Evolutionary conservation across 805 yeast genomes (phyloP).

Genomic region (Saccharomyces mikatae): DNA sequence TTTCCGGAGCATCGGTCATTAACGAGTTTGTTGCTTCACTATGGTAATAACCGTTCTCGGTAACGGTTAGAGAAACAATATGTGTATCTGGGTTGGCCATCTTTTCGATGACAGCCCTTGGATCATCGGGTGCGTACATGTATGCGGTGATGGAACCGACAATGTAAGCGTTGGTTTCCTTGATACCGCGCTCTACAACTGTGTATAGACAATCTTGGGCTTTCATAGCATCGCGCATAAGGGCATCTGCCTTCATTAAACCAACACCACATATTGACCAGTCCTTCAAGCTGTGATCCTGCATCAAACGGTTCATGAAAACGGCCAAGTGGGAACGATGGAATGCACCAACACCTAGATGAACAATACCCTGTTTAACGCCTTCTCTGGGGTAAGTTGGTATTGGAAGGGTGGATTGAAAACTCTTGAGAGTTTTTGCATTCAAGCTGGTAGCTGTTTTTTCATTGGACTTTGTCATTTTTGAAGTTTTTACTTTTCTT

Average conservation of each 20-base stretch:
- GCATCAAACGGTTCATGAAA: conserved; percentile 1
- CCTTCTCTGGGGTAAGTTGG: conserved; percentile 3
- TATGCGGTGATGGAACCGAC: conserved; percentile 4
- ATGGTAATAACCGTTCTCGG: conserved; percentile 4
- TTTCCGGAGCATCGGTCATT: conserved; percentile 2
- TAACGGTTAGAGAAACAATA: conserved; percentile 5
- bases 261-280: conserved; percentile 6
- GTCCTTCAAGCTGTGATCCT: conserved; percentile 1
- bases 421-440: neutral
- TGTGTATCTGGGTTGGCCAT: conserved; percentile 5
- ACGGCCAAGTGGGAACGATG: conserved; percentile 5
- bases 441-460: neutral
- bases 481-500: neutral
- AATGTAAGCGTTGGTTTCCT: neutral
- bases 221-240: neutral
- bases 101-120: conserved; percentile 5
- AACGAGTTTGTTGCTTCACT: conserved; percentile 4
- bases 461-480: neutral
- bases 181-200: neutral
- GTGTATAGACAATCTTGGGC: neutral
- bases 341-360: conserved; percentile 5
- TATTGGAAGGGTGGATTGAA: neutral
- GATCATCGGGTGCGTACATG: conserved; percentile 6
- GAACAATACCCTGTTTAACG: conserved; percentile 3
- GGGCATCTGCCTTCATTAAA: neutral